These are phyloP conservation scores for Pseudonectria buxi DNA, from an alignment of 2,329 filamentous ascomycete species.

Conservation along the genomic window DNA sequence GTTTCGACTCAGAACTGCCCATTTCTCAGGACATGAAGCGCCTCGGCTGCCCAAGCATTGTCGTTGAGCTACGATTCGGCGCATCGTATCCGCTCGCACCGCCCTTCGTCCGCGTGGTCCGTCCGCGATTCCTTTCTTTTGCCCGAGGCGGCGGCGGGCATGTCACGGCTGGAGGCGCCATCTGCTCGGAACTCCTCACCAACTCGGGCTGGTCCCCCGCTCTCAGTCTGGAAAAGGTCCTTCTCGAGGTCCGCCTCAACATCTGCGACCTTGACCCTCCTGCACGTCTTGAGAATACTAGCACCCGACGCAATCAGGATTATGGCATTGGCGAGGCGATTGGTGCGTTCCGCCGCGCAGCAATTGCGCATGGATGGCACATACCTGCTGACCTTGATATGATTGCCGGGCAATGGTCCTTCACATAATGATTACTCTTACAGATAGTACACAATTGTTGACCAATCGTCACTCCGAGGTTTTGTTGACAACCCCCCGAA, in stretches of 20 bases:
- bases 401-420: slow-evolving; percentile 25
- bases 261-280: slow-evolving; percentile 65
- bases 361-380: slow-evolving; percentile 63
- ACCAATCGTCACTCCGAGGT: too few species aligned
- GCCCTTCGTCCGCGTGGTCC: slow-evolving; percentile 77
- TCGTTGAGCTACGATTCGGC: slow-evolving; percentile 77
- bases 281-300: slow-evolving; percentile 52
- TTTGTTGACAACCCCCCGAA: too few species aligned
- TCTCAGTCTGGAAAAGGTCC: slow-evolving; percentile 67
- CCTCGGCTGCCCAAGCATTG: slow-evolving; percentile 56
- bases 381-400: slow-evolving; percentile 56
- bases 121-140: slow-evolving; percentile 72
- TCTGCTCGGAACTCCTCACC: slow-evolving; percentile 80
- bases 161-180: slow-evolving; percentile 74
- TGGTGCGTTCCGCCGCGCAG: slow-evolving; percentile 63
- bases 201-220: slow-evolving; percentile 74
- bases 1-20: slow-evolving; percentile 63
- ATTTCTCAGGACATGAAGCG: slow-evolving; percentile 68
- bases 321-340: slow-evolving; percentile 68
- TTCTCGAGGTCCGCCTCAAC: slow-evolving; percentile 75
- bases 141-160: slow-evolving; percentile 71
- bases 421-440: slow-evolving; percentile 2
- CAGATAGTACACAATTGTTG: too few species aligned
- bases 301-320: slow-evolving; percentile 28
- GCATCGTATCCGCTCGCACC: slow-evolving; percentile 69